These are phyloP conservation scores for Podospora pseudoanserina DNA, from an alignment of 495 filamentous ascomycete species.

Conservation along the genomic window DNA sequence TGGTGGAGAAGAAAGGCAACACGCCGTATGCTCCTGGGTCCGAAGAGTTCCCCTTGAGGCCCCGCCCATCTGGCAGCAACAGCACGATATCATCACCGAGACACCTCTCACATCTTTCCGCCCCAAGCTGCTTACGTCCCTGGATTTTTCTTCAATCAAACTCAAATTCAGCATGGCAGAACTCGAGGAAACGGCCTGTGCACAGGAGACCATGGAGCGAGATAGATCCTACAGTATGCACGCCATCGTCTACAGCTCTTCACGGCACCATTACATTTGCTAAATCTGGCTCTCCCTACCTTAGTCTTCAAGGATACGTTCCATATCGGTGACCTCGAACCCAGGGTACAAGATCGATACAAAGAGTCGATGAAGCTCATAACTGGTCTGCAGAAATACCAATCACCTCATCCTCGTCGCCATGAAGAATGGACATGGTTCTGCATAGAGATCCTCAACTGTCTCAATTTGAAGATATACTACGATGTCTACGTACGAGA, in stretches of 20 bases:
- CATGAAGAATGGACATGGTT: slow-evolving; percentile 33
- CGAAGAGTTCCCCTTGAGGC: slow-evolving; percentile 12
- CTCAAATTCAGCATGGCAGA: slow-evolving; percentile 9
- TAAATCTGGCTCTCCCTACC: not conserved
- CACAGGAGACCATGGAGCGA: slow-evolving; percentile 30
- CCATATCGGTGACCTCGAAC: slow-evolving; percentile 43
- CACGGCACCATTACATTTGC: not conserved
- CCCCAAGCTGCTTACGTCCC: slow-evolving; percentile 5
- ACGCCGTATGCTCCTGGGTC: slow-evolving; percentile 6
- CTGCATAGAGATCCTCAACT: slow-evolving; percentile 33
- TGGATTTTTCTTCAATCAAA: slow-evolving; percentile 13
- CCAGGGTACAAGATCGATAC: slow-evolving; percentile 36
- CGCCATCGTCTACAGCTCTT: slow-evolving; percentile 9
- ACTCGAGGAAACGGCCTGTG: slow-evolving; percentile 6
- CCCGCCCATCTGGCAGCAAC: slow-evolving; percentile 18
- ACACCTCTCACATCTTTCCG: not conserved
- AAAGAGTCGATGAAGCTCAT: slow-evolving; percentile 35
- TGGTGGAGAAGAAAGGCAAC: not conserved
- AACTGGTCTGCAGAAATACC: slow-evolving; percentile 29
- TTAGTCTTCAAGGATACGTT: slow-evolving; percentile 43
- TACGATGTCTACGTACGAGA: slow-evolving; percentile 26
- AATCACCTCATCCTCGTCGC: slow-evolving; percentile 11
- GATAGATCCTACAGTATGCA: slow-evolving; percentile 33
- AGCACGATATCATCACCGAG: slow-evolving; percentile 8
- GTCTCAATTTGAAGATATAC: slow-evolving; percentile 34